Conservation (phyloP, 352 stramenopile species). For the Phytophthora vignae region DNA sequence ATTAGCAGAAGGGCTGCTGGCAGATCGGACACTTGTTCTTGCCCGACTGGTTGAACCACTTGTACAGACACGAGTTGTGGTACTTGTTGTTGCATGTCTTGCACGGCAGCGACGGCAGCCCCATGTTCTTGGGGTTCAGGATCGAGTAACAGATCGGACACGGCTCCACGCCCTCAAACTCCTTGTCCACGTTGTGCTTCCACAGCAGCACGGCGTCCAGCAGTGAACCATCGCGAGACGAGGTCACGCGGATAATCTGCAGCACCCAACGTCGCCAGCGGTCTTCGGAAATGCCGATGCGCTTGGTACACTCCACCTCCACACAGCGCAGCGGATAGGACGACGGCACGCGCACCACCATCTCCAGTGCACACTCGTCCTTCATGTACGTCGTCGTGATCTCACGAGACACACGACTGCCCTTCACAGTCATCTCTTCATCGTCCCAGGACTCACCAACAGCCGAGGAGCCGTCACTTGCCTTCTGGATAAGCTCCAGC, state of each 20-base stretch:
- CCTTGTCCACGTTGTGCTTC: constrained; percentile 94
- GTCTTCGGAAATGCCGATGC: constrained; percentile 91
- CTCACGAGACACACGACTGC: constrained; percentile 86
- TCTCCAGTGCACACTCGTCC: constrained; percentile 92
- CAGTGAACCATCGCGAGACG: constrained; percentile 90
- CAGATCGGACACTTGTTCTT: constrained; percentile 95
- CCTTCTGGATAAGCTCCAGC: constrained; percentile 79
- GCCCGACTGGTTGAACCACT: constrained; percentile 94
- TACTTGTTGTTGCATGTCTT: constrained; percentile 95
- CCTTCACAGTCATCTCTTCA: constrained; percentile 89
- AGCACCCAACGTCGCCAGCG: constrained; percentile 93
- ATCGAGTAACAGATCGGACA: constrained; percentile 95
- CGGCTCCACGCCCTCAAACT: constrained; percentile 93
- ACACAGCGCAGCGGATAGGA: constrained; percentile 92
- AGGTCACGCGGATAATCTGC: constrained; percentile 92
- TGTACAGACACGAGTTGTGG: constrained; percentile 94
- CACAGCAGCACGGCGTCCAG: constrained; percentile 92
- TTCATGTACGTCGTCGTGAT: constrained; percentile 94
- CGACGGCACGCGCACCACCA: constrained; percentile 88
- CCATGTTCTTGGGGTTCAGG: constrained; percentile 92
- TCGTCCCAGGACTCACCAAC: constrained; percentile 61
- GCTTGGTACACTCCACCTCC: constrained; percentile 92
- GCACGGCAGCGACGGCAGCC: constrained; percentile 87
- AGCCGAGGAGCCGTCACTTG: constrained; percentile 42
- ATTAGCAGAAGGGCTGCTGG: constrained; percentile 87